phyloP scores from a whole-genome alignment of 208 protist genomes.

The Leishmania lainsoni region DNA sequence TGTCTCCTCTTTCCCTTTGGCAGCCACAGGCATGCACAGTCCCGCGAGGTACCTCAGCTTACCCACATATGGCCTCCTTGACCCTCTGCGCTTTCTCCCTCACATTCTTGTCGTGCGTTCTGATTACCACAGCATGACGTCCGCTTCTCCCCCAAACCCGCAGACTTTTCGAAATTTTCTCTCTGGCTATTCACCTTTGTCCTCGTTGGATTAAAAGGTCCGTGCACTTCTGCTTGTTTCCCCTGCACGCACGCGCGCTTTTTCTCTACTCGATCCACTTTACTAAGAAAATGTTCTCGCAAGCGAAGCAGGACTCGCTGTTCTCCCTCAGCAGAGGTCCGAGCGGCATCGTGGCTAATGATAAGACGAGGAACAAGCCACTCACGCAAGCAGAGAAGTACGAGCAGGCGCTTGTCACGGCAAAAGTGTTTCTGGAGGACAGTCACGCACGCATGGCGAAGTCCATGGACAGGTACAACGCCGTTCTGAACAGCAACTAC shows the following conservation, averaged over 20 bases:
- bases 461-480: constrained; percentile 56
- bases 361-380: constrained; percentile 38
- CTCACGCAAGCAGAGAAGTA: constrained; percentile 66
- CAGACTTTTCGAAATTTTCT: background rate
- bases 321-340: constrained; percentile 1
- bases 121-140: background rate
- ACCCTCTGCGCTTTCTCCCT: background rate
- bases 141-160: background rate
- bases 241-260: background rate
- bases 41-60: background rate
- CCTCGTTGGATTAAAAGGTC: background rate
- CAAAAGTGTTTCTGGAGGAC: constrained; percentile 77
- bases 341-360: background rate
- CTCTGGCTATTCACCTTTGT: background rate
- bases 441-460: constrained; percentile 57
- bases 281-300: constrained; percentile 40
- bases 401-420: constrained; percentile 69
- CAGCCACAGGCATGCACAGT: background rate
- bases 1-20: background rate
- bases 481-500: constrained; percentile 74
- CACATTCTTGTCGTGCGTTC: background rate
- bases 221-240: background rate
- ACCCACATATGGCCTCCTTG: background rate
- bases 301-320: constrained; percentile 17
- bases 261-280: background rate